Evolutionary conservation across 2,329 filamentous ascomycete genomes (phyloP).

Genomic region (Fusarium sp.): DNA sequence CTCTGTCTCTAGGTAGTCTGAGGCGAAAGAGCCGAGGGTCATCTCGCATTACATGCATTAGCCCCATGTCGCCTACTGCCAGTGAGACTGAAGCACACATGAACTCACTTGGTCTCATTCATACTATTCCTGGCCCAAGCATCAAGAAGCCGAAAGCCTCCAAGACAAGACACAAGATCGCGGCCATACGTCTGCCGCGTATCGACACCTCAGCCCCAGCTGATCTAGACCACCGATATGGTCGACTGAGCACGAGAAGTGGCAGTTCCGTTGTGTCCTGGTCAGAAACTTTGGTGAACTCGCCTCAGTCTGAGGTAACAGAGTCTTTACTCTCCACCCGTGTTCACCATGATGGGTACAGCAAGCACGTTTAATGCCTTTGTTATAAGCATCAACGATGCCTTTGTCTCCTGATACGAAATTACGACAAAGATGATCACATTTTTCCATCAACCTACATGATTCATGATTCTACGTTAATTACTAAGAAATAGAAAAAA

Average conservation of each 20-base stretch:
- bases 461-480: constrained; percentile 13
- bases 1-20: constrained; percentile 30
- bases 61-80: constrained; percentile 20
- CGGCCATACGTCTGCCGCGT: constrained; percentile 7
- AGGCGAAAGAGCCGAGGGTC: constrained; percentile 33
- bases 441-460: constrained; percentile 3
- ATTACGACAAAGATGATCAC: constrained; percentile 10
- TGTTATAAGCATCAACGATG: not conserved
- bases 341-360: constrained; percentile 25
- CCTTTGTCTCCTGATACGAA: constrained; percentile 6
- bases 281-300: constrained; percentile 7
- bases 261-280: constrained; percentile 32
- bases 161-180: not conserved
- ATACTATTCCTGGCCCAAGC: constrained; percentile 10
- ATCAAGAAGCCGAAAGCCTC: not conserved
- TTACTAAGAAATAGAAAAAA: constrained; percentile 20
- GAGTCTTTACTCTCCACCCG: constrained; percentile 11
- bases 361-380: constrained; percentile 6
- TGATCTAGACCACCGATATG: not conserved
- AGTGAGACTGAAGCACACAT: constrained; percentile 40
- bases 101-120: constrained; percentile 28
- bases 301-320: constrained; percentile 4
- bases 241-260: constrained; percentile 19
- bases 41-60: constrained; percentile 15
- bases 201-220: constrained; percentile 26